Evolutionary conservation across 148 eudicot genomes (phyloP).

Genomic region (Chenopodium berlandieri): DNA sequence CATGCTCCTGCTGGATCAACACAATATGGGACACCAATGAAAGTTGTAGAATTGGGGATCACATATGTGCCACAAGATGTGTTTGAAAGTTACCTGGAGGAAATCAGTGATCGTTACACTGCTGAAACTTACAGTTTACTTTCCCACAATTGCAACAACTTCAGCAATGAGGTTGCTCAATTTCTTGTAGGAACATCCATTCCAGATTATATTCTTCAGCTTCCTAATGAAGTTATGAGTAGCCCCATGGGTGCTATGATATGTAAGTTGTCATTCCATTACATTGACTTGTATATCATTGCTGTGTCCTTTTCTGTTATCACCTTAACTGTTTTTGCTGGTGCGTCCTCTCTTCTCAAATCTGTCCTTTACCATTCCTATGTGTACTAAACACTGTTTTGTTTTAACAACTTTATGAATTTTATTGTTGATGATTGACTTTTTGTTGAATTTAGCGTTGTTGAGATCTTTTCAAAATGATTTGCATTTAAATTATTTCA

Average conservation of each 20-base stretch:
- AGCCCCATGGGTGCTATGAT: slow-evolving; percentile 89
- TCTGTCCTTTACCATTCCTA: background rate
- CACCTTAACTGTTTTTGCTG: background rate
- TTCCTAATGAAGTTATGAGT: slow-evolving; percentile 87
- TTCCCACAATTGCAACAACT: slow-evolving; percentile 91
- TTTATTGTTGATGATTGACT: no score
- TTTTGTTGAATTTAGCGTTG: background rate
- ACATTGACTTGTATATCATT: background rate
- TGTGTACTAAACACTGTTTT: background rate
- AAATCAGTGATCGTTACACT: slow-evolving; percentile 88
- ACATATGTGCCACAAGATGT: slow-evolving; percentile 90
- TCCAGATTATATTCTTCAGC: slow-evolving; percentile 86
- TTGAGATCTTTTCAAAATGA: background rate
- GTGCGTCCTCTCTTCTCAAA: background rate
- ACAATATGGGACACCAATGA: slow-evolving; percentile 83
- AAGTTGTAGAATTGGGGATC: slow-evolving; percentile 75
- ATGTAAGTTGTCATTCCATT: slow-evolving; percentile 50
- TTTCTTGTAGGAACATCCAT: slow-evolving; percentile 74
- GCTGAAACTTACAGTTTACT: slow-evolving; percentile 89
- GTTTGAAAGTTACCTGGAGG: slow-evolving; percentile 81
- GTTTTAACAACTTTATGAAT: no score
- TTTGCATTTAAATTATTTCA: background rate
- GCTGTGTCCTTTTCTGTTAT: background rate
- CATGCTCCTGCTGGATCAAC: slow-evolving; percentile 64
- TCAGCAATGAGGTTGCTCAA: slow-evolving; percentile 95